Evolutionary conservation across 257 asterid genomes (phyloP).

Genomic region (Handroanthus guayacan): DNA sequence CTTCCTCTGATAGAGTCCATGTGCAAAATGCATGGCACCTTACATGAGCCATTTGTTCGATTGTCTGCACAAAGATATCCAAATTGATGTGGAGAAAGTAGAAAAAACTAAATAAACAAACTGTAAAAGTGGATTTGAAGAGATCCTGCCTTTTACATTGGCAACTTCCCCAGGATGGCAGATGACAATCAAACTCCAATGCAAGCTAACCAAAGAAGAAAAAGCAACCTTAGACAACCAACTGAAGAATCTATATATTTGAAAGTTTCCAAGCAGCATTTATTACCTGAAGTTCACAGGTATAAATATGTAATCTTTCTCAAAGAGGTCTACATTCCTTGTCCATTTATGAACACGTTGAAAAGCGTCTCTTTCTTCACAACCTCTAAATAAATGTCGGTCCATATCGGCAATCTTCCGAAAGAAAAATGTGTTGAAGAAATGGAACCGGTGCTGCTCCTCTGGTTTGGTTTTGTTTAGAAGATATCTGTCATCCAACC

Average conservation of each 20-base stretch:
- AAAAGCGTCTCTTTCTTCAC: conserved; percentile 69
- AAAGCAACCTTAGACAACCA: conserved; percentile 37
- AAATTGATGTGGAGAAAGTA: conserved; percentile 36
- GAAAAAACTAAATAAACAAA: conserved; percentile 25
- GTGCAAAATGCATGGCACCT: conserved; percentile 82
- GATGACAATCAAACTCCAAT: conserved; percentile 94
- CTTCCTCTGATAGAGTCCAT: conserved; percentile 87
- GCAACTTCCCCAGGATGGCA: conserved; percentile 92
- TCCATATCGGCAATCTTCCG: conserved; percentile 73
- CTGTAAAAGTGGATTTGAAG: conserved; percentile 19
- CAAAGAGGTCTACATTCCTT: conserved; percentile 72
- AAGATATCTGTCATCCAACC: conserved; percentile 69
- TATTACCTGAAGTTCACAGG: conserved; percentile 92
- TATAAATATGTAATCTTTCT: conserved; percentile 78
- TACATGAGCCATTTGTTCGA: conserved; percentile 45
- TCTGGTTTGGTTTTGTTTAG: conserved; percentile 47
- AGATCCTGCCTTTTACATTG: conserved; percentile 53
- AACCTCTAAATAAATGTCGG: conserved; percentile 49
- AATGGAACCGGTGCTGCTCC: conserved; percentile 72
- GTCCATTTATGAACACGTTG: conserved; percentile 90
- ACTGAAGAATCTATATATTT: conserved; percentile 24
- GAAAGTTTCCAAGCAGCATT: conserved; percentile 35
- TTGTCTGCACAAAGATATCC: conserved; percentile 56
- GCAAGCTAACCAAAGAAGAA: conserved; percentile 62
- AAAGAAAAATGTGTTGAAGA: conserved; percentile 93